Base-by-base conservation (phyloP, 139 green algal genomes). In the Ettlia oleoabundans region DNA sequence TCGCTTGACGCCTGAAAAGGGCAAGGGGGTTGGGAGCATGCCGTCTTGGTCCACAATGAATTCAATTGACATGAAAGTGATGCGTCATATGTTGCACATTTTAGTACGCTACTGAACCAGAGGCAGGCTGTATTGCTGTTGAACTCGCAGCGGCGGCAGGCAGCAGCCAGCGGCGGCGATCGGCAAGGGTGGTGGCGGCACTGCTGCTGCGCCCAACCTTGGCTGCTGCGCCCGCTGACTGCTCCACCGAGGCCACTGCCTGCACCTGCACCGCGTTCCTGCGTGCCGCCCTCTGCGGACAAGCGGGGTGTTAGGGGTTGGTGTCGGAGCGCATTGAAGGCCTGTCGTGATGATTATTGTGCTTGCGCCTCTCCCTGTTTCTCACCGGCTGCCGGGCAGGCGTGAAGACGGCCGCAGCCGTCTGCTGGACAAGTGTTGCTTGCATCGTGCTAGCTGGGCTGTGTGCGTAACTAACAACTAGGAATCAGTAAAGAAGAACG, bases 231-330 rank as follows among this genome's bases (percentile, higher is more conserved):
- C 52, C 58, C 5, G 75, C 75, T 6, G 75, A 2, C 58, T 71
- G 58, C 75, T 81, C 75, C 4, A 81, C 75, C n/a, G 75, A 71
- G 4, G 75, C 75, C 58, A 81, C 75, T 24, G 75, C 75, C 40
- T 72, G 40, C 30, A 81, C 75, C 58, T 71, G 61, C 15, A 81
- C n/a, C n/a, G n/a, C 75, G n/a, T 58, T n/a, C 35, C 61, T 71
- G 38, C 75, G 75, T 21, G 58, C 22, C 10, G 75, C 58, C n/a
- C 75, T 55, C 61, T 81, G 75, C 75, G 52, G 73, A 22, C 30
- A n/a, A 78, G 72, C 42, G 53, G n/a, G n/a, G n/a, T n/a, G n/a
- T n/a, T n/a, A n/a, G n/a, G n/a, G n/a, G n/a, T n/a, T n/a, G n/a
- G n/a, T n/a, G n/a, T n/a, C n/a, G n/a, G n/a, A n/a, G n/a, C n/a